Conservation (phyloP, 2,329 filamentous ascomycete genomes). For the Simplicillium sp. region DNA sequence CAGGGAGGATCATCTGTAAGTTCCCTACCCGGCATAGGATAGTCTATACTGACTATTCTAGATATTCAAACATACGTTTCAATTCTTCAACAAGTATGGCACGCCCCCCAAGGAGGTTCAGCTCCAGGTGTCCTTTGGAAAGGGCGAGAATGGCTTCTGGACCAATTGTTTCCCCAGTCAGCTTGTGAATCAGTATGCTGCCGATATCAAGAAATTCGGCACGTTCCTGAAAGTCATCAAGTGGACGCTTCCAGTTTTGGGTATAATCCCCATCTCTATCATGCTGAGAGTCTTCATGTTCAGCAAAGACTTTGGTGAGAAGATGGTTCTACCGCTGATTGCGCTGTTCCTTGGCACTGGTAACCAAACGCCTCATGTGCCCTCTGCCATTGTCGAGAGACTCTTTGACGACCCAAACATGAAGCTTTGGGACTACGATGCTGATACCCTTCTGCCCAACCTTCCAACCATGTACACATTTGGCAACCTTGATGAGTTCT, state of each 20-base stretch:
- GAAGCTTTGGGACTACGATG: conserved; percentile 50
- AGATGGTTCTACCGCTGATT: conserved; percentile 61
- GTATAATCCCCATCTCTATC: conserved; percentile 51
- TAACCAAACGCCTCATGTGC: conserved; percentile 64
- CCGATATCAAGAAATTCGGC: conserved; percentile 47
- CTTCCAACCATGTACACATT: conserved; percentile 58
- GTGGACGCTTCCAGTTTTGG: conserved; percentile 50
- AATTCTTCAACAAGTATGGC: conserved; percentile 50
- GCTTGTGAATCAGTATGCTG: conserved; percentile 43
- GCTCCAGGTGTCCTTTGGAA: conserved; percentile 54
- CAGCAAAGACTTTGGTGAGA: conserved; percentile 59
- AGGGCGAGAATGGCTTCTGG: conserved; percentile 51
- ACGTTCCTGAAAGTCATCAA: conserved; percentile 47
- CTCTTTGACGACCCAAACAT: conserved; percentile 49
- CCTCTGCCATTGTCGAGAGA: conserved; percentile 55
- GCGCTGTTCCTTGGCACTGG: conserved; percentile 67
- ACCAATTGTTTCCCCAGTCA: conserved; percentile 55
- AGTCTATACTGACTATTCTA: conserved; percentile 18
- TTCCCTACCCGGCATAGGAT: background rate
- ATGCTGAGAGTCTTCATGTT: conserved; percentile 62
- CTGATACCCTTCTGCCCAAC: conserved; percentile 45
- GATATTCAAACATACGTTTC: conserved; percentile 60
- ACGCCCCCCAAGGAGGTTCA: conserved; percentile 47
- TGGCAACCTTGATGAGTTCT: conserved; percentile 51
- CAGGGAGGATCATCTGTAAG: conserved; percentile 42